phyloP scores from a whole-genome alignment of 768 basidiomycete species.

The Exsudoporus frostii region DNA sequence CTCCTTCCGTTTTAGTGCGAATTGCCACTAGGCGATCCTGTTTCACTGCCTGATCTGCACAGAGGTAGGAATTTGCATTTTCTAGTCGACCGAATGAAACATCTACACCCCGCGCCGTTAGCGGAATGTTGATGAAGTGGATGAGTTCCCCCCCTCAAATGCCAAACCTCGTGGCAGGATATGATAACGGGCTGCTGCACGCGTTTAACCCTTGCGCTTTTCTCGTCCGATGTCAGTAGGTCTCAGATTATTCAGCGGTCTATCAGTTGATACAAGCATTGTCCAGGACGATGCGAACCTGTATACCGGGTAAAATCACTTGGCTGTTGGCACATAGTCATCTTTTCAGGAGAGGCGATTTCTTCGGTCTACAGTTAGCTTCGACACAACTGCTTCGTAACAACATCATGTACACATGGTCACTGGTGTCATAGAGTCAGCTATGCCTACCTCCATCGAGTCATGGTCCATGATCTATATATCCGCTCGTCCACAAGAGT shows the following conservation, averaged over 20 bases:
- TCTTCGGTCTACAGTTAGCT: constrained; percentile 5
- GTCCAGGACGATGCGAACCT: constrained; percentile 15
- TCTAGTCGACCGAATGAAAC: too few species aligned
- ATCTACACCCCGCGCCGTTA: too few species aligned
- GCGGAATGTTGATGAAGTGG: too few species aligned
- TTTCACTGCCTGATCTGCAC: too few species aligned
- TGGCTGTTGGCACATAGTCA: constrained; percentile 12
- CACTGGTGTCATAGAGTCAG: constrained; percentile 7
- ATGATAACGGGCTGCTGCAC: constrained; percentile 15
- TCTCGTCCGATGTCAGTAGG: constrained; percentile 22
- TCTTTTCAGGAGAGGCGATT: constrained; percentile 15
- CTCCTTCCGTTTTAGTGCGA: too few species aligned
- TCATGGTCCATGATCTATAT: constrained; percentile 21
- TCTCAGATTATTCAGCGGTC: not conserved
- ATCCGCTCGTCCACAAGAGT: constrained; percentile 19
- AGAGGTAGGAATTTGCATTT: too few species aligned
- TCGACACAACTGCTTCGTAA: constrained; percentile 8
- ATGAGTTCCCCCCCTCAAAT: constrained; percentile 9
- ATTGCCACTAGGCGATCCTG: too few species aligned
- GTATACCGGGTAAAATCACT: constrained; percentile 17
- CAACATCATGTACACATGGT: constrained; percentile 9
- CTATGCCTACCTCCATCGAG: constrained; percentile 6
- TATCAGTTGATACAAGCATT: not conserved
- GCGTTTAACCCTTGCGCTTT: constrained; percentile 14
- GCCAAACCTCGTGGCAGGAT: constrained; percentile 10